Base-by-base conservation (phyloP, 768 basidiomycete genomes). In the Albatrellus ellisii region DNA sequence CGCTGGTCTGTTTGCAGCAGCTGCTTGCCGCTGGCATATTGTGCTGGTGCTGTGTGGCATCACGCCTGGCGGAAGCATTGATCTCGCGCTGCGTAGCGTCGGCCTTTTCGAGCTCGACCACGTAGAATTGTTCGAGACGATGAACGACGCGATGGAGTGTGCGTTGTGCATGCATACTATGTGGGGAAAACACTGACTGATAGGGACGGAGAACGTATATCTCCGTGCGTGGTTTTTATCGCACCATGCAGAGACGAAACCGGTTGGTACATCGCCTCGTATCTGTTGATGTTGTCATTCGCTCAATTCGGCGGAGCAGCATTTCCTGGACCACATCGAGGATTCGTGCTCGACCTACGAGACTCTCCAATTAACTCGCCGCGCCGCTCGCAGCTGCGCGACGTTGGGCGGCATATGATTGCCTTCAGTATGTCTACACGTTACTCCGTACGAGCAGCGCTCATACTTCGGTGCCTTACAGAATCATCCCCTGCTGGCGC, bases 191-290 rank as follows among this genome's bases (percentile, higher is more conserved):
- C n/a, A n/a, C n/a, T n/a, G n/a, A n/a, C n/a, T n/a, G n/a, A n/a
- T n/a, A 87, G 85, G 91, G 91, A 92, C 88, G 0, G 91, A 97
- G 62, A 97, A 97, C 60, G 83, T 76, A 0, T 95, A 95, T 61
- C 55, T 97, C 47, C 73, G 72, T 41, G 79, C 83, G 6, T 86
- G 82, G 83, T 82, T 83, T 49, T 64, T 66, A 45, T 71, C 75
- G 0, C 75, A 75, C 54, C 79, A 79, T 52, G 56, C 68, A 17
- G 77, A 83, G 54, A 63, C 59, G 2, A 22, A 53, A 42, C 43
- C 63, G 26, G 48, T 67, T 60, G 48, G 69, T 77, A 43, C 52
- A 76, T 71, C 12, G 2, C 20, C 26, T 7, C 36, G 2, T 22
- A 49, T 10, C 59, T 24, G 26, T 40, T 10, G n/a, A 15, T 22